These are phyloP conservation scores for Boletus sp. DNA, from an alignment of 768 basidiomycete genomes.

Conservation along the genomic window DNA sequence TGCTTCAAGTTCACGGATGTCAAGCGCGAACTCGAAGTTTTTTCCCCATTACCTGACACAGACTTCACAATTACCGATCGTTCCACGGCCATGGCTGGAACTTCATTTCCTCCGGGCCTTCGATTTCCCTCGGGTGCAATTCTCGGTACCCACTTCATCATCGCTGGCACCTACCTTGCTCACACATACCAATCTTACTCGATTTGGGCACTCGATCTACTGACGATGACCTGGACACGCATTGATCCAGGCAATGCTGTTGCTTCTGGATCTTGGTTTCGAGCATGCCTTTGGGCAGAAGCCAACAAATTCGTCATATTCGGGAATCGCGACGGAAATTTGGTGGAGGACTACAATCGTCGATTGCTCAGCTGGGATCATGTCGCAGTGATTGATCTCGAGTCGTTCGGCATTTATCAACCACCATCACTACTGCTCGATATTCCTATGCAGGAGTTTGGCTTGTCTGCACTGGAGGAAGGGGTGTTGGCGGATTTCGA, in stretches of 20 bases:
- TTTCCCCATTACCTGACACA: conserved; percentile 74
- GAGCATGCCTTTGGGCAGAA: conserved; percentile 84
- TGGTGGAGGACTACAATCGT: conserved; percentile 91
- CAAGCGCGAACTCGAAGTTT: conserved; percentile 90
- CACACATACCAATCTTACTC: conserved; percentile 94
- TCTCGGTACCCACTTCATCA: conserved; percentile 85
- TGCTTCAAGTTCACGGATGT: conserved; percentile 82
- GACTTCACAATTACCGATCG: conserved; percentile 80
- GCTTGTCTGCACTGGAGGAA: conserved; percentile 82
- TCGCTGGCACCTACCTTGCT: conserved; percentile 94
- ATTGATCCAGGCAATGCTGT: conserved; percentile 88
- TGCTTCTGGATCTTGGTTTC: conserved; percentile 90
- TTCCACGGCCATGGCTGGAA: conserved; percentile 77
- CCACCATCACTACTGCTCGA: conserved; percentile 69
- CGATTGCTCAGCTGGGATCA: conserved; percentile 91
- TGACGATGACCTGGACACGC: conserved; percentile 79
- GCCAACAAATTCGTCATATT: conserved; percentile 87
- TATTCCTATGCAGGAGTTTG: conserved; percentile 78
- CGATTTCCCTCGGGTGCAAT: conserved; percentile 96
- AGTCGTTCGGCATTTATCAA: conserved; percentile 95
- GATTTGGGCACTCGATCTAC: conserved; percentile 91
- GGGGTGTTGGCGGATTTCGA: conserved; percentile 85
- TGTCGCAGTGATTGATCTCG: conserved; percentile 85
- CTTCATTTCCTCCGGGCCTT: conserved; percentile 87
- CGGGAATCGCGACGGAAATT: conserved; percentile 83